Evolutionary conservation across 2,329 filamentous ascomycete species (phyloP).

Genomic region (Sordariomycetes sp.): DNA sequence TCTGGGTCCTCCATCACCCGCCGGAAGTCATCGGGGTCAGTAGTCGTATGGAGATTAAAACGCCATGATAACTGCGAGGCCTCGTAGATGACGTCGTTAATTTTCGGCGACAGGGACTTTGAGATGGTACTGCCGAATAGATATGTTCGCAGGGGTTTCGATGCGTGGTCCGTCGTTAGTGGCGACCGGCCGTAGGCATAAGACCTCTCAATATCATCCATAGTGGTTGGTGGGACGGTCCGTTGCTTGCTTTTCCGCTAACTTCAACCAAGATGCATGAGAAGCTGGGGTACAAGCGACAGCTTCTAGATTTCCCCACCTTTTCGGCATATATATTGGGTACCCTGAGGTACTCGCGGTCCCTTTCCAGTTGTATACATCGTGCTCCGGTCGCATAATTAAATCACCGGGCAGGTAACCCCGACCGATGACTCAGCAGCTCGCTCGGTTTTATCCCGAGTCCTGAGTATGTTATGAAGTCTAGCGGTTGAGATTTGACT

Average conservation of each 20-base stretch:
- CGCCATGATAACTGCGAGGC: neutral
- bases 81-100: neutral
- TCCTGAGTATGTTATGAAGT: neutral
- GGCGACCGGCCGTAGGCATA: neutral
- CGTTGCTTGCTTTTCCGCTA: neutral
- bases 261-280: neutral
- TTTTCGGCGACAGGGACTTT: neutral
- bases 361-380: neutral
- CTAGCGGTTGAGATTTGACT: neutral
- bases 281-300: neutral
- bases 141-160: neutral
- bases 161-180: neutral
- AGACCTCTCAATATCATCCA: neutral
- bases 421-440: neutral
- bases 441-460: too few species aligned
- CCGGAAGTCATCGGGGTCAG: neutral
- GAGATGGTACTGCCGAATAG: neutral
- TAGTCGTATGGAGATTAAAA: neutral
- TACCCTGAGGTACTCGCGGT: neutral
- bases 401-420: neutral
- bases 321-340: neutral
- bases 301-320: neutral
- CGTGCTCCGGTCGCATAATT: too few species aligned
- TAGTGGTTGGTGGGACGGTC: neutral
- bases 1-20: neutral